Percentiles rank a stretch among this genome's conserved stretches.
Conservation (phyloP, 1,284 basidiomycete species). For the Xerocomus amazonicus region DNA sequence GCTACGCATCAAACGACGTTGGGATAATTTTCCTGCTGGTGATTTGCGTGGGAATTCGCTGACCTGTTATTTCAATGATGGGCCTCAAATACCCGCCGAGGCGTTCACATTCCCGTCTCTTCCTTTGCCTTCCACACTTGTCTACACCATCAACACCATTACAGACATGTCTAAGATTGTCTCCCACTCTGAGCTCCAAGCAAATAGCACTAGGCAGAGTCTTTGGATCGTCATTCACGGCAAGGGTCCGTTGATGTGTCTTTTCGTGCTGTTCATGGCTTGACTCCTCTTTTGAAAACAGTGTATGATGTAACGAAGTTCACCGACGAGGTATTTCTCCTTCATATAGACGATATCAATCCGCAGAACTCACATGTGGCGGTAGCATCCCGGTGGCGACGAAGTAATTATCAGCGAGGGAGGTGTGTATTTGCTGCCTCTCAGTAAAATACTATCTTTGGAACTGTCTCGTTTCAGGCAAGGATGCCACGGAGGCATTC, state of each 20-base stretch:
- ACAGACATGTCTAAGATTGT: constrained; percentile 51
- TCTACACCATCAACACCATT: constrained; percentile 16
- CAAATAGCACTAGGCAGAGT: constrained; percentile 68
- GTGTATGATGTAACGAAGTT: constrained; percentile 96
- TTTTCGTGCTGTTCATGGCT: constrained; percentile 22
- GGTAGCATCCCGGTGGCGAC: constrained; percentile 91
- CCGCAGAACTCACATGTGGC: constrained; percentile 10
- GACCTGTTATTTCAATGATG: constrained; percentile 14
- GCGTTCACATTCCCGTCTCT: constrained; percentile 16
- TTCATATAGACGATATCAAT: neutral
- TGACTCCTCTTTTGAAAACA: constrained; percentile 38
- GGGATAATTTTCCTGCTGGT: neutral
- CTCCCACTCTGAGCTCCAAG: constrained; percentile 72
- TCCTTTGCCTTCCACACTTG: constrained; percentile 21
- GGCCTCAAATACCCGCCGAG: constrained; percentile 4
- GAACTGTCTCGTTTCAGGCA: constrained; percentile 45
- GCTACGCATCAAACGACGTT: too few species aligned
- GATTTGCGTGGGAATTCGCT: constrained; percentile 29
- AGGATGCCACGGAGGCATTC: constrained; percentile 97
- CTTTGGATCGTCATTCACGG: constrained; percentile 79
- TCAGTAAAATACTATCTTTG: constrained; percentile 2
- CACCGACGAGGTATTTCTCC: constrained; percentile 84
- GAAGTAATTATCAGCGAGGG: constrained; percentile 94
- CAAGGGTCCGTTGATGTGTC: constrained; percentile 58
- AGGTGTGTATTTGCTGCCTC: constrained; percentile 53